Percentiles rank a stretch among this genome's conserved stretches.
These are phyloP conservation scores for Ophiostoma sp. DNA, from an alignment of 2,329 filamentous ascomycete species.

Conservation along the genomic window DNA sequence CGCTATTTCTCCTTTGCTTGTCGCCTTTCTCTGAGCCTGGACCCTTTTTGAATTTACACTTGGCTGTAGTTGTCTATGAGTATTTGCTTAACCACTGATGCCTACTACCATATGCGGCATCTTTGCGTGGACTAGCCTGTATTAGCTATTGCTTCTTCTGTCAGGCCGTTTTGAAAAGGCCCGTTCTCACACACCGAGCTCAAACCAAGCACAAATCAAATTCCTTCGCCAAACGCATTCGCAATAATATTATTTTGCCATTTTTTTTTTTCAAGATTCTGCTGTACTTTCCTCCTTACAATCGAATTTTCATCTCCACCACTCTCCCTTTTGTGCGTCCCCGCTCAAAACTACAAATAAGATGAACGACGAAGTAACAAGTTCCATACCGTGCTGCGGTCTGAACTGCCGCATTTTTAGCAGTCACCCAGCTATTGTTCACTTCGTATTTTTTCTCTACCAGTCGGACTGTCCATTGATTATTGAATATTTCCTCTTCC, in stretches of 20 bases:
- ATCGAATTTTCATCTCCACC: not conserved
- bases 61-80: not conserved
- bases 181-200: not conserved
- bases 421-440: not conserved
- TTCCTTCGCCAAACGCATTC: no score
- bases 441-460: not conserved
- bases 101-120: not conserved
- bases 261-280: not conserved
- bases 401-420: not conserved
- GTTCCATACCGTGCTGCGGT: slow-evolving; percentile 13
- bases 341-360: not conserved
- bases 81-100: not conserved
- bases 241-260: not conserved
- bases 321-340: not conserved
- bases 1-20: not conserved
- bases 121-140: not conserved
- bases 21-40: not conserved
- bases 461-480: not conserved
- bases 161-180: not conserved
- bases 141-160: not conserved
- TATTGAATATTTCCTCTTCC: not conserved
- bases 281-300: not conserved
- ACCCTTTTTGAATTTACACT: not conserved
- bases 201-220: no score
- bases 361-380: not conserved